phyloP scores from a whole-genome alignment of 768 basidiomycete genomes.

The Trametes elegans region DNA sequence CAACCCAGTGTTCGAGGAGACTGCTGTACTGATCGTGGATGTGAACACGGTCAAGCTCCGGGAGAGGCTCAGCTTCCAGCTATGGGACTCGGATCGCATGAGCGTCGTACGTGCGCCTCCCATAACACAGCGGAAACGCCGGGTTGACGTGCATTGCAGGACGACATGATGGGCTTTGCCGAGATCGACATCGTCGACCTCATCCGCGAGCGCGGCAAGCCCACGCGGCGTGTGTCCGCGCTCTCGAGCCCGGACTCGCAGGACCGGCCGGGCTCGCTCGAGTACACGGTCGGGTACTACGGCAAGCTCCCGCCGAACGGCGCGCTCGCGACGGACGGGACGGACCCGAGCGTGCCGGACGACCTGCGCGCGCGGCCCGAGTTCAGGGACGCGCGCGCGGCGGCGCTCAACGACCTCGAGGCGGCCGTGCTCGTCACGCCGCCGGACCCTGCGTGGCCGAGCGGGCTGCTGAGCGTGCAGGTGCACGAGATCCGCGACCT shows the following conservation, averaged over 20 bases:
- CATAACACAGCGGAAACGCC: too few species aligned
- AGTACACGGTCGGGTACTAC: conserved; percentile 54
- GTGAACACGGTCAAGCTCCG: conserved; percentile 64
- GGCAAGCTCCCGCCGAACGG: conserved; percentile 38
- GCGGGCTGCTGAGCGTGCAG: conserved; percentile 62
- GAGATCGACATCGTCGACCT: conserved; percentile 37
- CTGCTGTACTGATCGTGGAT: conserved; percentile 57
- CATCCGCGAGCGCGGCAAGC: conserved; percentile 28
- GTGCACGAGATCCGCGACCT: conserved; percentile 67
- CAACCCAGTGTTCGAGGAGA: conserved; percentile 71
- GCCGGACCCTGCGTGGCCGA: conserved; percentile 61
- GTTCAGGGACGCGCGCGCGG: conserved; percentile 50
- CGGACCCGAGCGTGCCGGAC: conserved; percentile 35
- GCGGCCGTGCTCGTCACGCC: conserved; percentile 39
- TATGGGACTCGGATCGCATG: conserved; percentile 68
- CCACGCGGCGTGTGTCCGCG: conserved; percentile 25
- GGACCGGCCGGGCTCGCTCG: conserved; percentile 36
- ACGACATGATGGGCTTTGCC: conserved; percentile 50
- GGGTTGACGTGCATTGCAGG: conserved; percentile 27
- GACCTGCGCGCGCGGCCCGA: conserved; percentile 41
- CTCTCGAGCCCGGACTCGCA: conserved; percentile 31
- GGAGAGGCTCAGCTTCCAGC: conserved; percentile 60
- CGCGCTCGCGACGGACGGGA: conserved; percentile 30
- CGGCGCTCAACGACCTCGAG: conserved; percentile 46
- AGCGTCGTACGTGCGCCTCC: conserved; percentile 25